Base-by-base conservation (phyloP, 2,329 filamentous ascomycete genomes). In the Periconia sp. region DNA sequence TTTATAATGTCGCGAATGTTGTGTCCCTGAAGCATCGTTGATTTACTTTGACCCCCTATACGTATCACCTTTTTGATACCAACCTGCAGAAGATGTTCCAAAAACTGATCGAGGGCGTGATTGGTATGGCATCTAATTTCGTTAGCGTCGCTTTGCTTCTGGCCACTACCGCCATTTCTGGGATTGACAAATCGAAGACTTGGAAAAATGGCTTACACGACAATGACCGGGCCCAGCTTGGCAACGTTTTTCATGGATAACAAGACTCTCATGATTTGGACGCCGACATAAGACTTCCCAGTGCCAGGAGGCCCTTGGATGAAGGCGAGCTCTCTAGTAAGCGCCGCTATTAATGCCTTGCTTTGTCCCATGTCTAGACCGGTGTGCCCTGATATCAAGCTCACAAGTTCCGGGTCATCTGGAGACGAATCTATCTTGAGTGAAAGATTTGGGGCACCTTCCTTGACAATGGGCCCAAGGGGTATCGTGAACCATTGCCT, bases 221-320 rank as follows among this genome's bases (percentile, higher is more conserved):
- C 58, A 11, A 83, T 56, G 6, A 83, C 77, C 0, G 79, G 80
- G 0, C 79, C 78, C 0, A 82, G 57, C 0, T 65, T 49, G 0
- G 60, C 71, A n/a, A 56, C 62, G 0, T 56, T 41, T 31, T 69
- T 74, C 50, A 72, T 69, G 74, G 79, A 10, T 75, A 87, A 62
- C 6, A 87, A 63, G 0, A 79, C 76, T 54, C 81, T 81, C 54
- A 88, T 80, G 15, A 89, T 66, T 41, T 81, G 77, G 1, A 84
- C 77, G 2, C 86, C 86, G 0, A 81, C 77, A 57, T 81, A 89
- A 3, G 78, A 82, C 64, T 90, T 90, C 0, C 88, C 87, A 0
- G 87, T 90, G 0, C 88, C 87, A 0, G 87, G 87, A 0, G 87
- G 87, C 0, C 88, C 88, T 72, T 90, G 86, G 11, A 89, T 86